Percentiles rank a stretch among this genome's conserved stretches.
phyloP scores from a whole-genome alignment of 148 eudicot species.

The Cornus suecica region DNA sequence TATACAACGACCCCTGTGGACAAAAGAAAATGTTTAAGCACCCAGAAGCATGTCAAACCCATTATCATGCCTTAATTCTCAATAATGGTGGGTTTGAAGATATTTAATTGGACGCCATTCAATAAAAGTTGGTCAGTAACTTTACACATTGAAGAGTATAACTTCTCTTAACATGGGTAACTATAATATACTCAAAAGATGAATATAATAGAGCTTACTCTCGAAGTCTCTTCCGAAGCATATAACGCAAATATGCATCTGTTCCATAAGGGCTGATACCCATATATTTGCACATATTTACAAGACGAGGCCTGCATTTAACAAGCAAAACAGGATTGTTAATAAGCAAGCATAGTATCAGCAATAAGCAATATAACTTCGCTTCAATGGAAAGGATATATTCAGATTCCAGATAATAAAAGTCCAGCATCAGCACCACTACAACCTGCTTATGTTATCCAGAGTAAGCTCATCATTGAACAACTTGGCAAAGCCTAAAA shows the following conservation, averaged over 20 bases:
- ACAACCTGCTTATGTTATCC: constrained; percentile 93
- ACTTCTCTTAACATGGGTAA: background rate
- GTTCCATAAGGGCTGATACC: constrained; percentile 78
- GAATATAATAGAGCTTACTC: constrained; percentile 33
- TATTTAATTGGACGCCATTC: background rate
- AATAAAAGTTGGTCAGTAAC: background rate
- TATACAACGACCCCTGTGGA: too few relatives aligned
- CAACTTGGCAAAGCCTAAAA: constrained; percentile 73
- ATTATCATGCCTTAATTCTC: background rate
- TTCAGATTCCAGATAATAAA: background rate
- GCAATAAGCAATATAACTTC: background rate
- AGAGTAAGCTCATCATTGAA: constrained; percentile 84
- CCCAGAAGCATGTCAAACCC: background rate
- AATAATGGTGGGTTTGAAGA: background rate
- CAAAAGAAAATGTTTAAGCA: too few relatives aligned
- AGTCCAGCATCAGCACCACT: constrained; percentile 2
- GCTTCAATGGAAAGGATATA: background rate
- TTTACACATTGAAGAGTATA: background rate
- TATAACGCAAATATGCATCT: constrained; percentile 72
- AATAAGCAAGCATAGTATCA: background rate
- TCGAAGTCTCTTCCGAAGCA: constrained; percentile 75
- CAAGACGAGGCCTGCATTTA: constrained; percentile 64
- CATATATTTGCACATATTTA: constrained; percentile 94
- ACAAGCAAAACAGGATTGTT: background rate
- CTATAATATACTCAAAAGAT: background rate